Evolutionary conservation across 768 basidiomycete species (phyloP), one percentile per base, ranked within the genome.

Genomic region (Auriscalpium vulgare): DNA sequence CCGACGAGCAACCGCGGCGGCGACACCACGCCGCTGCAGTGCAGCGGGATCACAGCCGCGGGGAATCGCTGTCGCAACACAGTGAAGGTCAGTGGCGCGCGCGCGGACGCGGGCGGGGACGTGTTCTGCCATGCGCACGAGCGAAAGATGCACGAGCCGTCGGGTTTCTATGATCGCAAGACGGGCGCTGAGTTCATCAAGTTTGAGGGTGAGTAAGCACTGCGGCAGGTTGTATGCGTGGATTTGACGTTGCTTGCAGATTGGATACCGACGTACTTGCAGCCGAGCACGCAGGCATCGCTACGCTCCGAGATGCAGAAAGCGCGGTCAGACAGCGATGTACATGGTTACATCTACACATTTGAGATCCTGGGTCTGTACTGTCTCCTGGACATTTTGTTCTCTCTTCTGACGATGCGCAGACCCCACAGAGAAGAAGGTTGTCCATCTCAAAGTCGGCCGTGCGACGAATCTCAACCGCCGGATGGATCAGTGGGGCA

Each of bases 401-500:
- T 10, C 47, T 14, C 21, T 10, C 16, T 44, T 54, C 16, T 34
- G n/a, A 13, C 19, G 21, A 49, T 19, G 54, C 17, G 46, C 56
- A 71, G 76, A 77, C 59, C 53, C 66, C n/a, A 57, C 63, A 21
- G 61, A 67, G 8, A 68, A 68, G 2, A 67, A 74, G 37, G 68
- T 74, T 8, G 71, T 88, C 58, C 80, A 83, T 62, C 74, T 91
- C 61, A 91, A 93, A 74, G 87, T 91, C 23, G 91, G 91, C 14
- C 80, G 90, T 37, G 77, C 91, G 1, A 78, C 80, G 37, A 90
- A 90, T 66, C 76, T 91, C 21, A 78, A 75, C 35, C 85, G 84
- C 62, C 76, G 91, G 35, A 75, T 91, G 47, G 82, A 85, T 65
- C 78, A 93, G 62, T 92, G 91, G 91, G 76, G 76, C 19, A 91